phyloP scores from a whole-genome alignment of 2,329 filamentous ascomycete species.

The Xylaria polymorpha region DNA sequence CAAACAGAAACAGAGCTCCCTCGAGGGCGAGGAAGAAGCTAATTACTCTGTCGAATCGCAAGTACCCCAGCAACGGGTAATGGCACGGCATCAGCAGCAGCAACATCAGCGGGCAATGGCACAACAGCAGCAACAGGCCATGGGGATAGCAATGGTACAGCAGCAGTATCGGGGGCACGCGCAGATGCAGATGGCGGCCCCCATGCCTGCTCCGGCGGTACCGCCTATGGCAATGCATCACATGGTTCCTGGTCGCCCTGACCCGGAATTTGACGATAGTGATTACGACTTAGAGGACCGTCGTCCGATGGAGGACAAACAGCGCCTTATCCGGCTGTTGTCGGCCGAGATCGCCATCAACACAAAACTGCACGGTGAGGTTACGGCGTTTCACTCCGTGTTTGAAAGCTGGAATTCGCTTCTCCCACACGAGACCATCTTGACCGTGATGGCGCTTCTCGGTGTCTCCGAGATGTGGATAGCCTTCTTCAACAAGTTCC shows the following conservation, averaged over 20 bases:
- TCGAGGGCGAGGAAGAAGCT: constrained; percentile 56
- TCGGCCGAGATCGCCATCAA: constrained; percentile 61
- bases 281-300: constrained; percentile 41
- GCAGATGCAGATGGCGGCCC: background rate
- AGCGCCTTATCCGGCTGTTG: constrained; percentile 60
- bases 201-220: background rate
- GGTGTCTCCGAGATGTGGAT: constrained; percentile 68
- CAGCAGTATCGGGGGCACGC: background rate
- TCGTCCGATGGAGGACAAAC: constrained; percentile 58
- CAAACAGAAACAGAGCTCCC: constrained; percentile 39
- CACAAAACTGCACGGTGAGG: constrained; percentile 57
- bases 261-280: background rate
- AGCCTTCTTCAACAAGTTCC: constrained; percentile 68
- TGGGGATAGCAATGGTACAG: too few species aligned
- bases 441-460: constrained; percentile 68
- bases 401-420: constrained; percentile 58
- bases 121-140: too few species aligned
- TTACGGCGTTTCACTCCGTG: constrained; percentile 60
- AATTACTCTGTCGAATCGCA: constrained; percentile 42
- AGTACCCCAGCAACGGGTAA: background rate
- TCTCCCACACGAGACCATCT: constrained; percentile 67
- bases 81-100: too few species aligned
- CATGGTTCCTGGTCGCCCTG: background rate
- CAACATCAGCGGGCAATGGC: too few species aligned
- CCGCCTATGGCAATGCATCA: background rate